Evolutionary conservation across 2,329 filamentous ascomycete genomes (phyloP).

Genomic region (Xylaria sp.): DNA sequence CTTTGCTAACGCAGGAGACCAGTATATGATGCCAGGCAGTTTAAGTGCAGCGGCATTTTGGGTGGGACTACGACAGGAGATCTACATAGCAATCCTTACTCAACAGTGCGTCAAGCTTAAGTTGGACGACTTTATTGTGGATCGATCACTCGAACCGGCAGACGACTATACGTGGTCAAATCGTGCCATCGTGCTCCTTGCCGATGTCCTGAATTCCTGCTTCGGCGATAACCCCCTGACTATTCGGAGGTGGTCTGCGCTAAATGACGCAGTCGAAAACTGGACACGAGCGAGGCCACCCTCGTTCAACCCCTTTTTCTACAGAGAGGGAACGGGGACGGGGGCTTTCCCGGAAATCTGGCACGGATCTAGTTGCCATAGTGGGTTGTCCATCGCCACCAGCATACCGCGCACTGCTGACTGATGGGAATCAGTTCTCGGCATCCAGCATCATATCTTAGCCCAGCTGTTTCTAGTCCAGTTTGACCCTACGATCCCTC

Average conservation of each 20-base stretch:
- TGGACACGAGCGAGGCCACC: slow-evolving; percentile 61
- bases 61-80: slow-evolving; percentile 68
- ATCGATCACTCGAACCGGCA: slow-evolving; percentile 59
- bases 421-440: slow-evolving; percentile 58
- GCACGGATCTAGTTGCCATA: slow-evolving; percentile 66
- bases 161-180: slow-evolving; percentile 70
- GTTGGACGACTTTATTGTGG: slow-evolving; percentile 61
- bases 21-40: slow-evolving; percentile 54
- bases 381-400: slow-evolving; percentile 48
- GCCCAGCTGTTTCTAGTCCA: slow-evolving; percentile 66
- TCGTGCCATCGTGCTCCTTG: slow-evolving; percentile 69
- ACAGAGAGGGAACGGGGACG: slow-evolving; percentile 51
- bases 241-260: slow-evolving; percentile 55
- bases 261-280: slow-evolving; percentile 58
- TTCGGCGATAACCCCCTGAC: slow-evolving; percentile 58
- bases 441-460: slow-evolving; percentile 69
- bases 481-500: slow-evolving; percentile 65
- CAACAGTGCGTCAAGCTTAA: slow-evolving; percentile 60
- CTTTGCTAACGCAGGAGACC: slow-evolving; percentile 57
- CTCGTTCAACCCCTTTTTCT: slow-evolving; percentile 67
- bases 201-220: slow-evolving; percentile 72
- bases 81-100: slow-evolving; percentile 65
- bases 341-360: slow-evolving; percentile 68
- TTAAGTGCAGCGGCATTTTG: slow-evolving; percentile 66
- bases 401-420: slow-evolving; percentile 7